These are phyloP conservation scores for Clonostachys byssicola DNA, from an alignment of 2,329 filamentous ascomycete genomes.

Conservation along the genomic window DNA sequence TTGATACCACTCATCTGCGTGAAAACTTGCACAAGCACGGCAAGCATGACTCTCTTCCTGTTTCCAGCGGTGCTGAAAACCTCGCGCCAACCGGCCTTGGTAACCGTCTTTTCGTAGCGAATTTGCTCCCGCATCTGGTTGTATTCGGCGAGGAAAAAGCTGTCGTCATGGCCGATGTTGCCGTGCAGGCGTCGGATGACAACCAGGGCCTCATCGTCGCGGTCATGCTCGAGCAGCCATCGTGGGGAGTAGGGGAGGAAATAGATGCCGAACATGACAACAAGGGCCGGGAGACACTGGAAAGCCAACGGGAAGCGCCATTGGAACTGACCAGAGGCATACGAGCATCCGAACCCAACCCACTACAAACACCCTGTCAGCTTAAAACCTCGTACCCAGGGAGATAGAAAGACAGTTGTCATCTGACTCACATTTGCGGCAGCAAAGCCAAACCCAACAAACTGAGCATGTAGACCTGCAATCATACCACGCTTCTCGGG, in stretches of 20 bases:
- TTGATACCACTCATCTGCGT: conserved; percentile 56
- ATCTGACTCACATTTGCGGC: background rate
- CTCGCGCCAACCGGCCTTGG: background rate
- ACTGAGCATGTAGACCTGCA: background rate
- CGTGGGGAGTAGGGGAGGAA: conserved; percentile 17
- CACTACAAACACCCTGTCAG: background rate
- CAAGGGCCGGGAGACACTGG: conserved; percentile 11
- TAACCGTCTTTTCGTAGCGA: background rate
- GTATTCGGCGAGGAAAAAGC: conserved; percentile 50
- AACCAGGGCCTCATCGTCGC: conserved; percentile 31
- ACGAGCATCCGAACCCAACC: background rate
- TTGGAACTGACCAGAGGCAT: background rate
- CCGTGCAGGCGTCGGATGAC: conserved; percentile 43
- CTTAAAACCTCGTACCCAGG: too few species aligned
- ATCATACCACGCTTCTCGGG: background rate
- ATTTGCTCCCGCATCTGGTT: conserved; percentile 37
- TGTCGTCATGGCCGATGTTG: conserved; percentile 42
- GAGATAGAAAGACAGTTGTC: too few species aligned
- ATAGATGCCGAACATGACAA: conserved; percentile 12
- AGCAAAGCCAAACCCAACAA: background rate
- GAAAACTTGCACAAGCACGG: conserved; percentile 54
- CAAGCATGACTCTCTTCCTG: conserved; percentile 53
- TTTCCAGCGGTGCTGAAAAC: conserved; percentile 35
- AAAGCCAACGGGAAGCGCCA: conserved; percentile 16
- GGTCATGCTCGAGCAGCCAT: conserved; percentile 24